These are phyloP conservation scores for Psophocarpus tetragonolobus DNA, from an alignment of 306 rosid species.

Conservation along the genomic window DNA sequence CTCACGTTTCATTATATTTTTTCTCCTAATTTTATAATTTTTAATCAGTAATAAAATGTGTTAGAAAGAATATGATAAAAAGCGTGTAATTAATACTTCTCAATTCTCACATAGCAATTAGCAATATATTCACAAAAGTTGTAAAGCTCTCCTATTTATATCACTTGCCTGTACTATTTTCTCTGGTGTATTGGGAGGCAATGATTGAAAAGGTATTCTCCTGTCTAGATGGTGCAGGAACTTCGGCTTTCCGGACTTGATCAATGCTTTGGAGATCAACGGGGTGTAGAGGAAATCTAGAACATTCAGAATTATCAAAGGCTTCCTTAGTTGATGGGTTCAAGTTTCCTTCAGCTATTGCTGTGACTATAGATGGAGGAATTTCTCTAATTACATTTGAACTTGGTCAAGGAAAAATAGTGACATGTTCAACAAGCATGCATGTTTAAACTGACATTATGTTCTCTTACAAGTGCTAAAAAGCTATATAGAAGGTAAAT, in stretches of 20 bases:
- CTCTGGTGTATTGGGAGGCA: constrained; percentile 44
- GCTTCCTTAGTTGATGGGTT: constrained; percentile 82
- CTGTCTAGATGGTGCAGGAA: constrained; percentile 35
- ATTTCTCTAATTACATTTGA: constrained; percentile 57
- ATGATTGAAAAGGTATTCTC: constrained; percentile 56
- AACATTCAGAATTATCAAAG: constrained; percentile 52
- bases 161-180: constrained; percentile 58
- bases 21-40: too few relatives aligned
- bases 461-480: constrained; percentile 8
- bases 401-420: constrained; percentile 48
- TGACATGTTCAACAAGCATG: not conserved
- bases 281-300: constrained; percentile 36
- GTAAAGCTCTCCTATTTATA: not conserved
- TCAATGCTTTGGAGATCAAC: constrained; percentile 34
- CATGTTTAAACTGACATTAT: not conserved
- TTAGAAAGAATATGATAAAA: too few relatives aligned
- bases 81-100: too few relatives aligned
- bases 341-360: constrained; percentile 83
- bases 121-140: not conserved
- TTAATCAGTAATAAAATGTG: too few relatives aligned
- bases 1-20: too few relatives aligned
- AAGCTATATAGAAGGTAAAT: constrained; percentile 11
- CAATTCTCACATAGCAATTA: too few relatives aligned
- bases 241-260: constrained; percentile 38
- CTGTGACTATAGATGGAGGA: constrained; percentile 66